Evolutionary conservation across 306 rosid genomes (phyloP).

Genomic region (Albizia julibrissin): DNA sequence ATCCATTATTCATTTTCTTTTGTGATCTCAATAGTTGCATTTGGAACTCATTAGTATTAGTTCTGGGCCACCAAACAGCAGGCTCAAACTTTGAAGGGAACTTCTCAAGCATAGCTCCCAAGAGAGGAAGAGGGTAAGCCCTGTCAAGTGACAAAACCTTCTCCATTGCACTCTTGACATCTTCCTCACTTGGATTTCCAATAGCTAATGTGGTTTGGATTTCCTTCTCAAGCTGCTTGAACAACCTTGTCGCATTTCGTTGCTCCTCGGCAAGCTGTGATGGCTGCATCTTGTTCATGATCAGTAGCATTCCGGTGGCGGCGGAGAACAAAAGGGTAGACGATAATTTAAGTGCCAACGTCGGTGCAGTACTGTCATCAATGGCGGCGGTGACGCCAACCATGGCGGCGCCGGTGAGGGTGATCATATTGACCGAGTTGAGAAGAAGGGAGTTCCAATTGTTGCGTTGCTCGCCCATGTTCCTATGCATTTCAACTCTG

Average conservation of each 20-base stretch:
- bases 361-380: slow-evolving; percentile 7
- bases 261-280: slow-evolving; percentile 77
- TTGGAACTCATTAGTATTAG: not conserved
- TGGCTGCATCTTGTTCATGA: slow-evolving; percentile 64
- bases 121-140: slow-evolving; percentile 69
- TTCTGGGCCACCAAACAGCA: slow-evolving; percentile 65
- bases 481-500: slow-evolving; percentile 41
- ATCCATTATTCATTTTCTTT: slow-evolving; percentile 49
- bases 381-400: slow-evolving; percentile 29
- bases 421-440: slow-evolving; percentile 18
- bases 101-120: slow-evolving; percentile 67
- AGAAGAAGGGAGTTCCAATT: slow-evolving; percentile 27
- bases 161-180: slow-evolving; percentile 42
- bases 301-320: slow-evolving; percentile 52
- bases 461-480: slow-evolving; percentile 15
- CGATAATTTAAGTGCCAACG: slow-evolving; percentile 45
- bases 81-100: slow-evolving; percentile 53
- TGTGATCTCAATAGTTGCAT: not conserved
- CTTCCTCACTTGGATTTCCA: slow-evolving; percentile 34
- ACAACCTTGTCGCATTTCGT: slow-evolving; percentile 55
- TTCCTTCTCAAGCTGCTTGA: slow-evolving; percentile 45
- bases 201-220: slow-evolving; percentile 40
- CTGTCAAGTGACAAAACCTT: slow-evolving; percentile 53
- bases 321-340: slow-evolving; percentile 54
- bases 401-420: slow-evolving; percentile 11